Percentiles rank a stretch among this genome's conserved stretches.
phyloP scores from a whole-genome alignment of 1,284 basidiomycete species.

The Trichosporon asahii region DNA sequence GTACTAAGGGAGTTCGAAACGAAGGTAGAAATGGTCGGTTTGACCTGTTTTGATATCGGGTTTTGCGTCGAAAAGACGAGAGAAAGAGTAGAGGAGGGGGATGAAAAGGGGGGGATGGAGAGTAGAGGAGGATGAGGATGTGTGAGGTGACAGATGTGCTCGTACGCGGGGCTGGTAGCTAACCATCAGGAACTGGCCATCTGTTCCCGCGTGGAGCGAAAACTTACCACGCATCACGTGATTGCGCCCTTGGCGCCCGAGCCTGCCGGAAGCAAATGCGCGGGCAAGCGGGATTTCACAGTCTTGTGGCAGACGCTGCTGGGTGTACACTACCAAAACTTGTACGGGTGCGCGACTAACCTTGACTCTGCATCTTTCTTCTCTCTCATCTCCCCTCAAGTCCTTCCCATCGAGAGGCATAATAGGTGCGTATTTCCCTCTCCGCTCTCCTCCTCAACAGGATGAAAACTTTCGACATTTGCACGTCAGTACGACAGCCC shows the following conservation, averaged over 20 bases:
- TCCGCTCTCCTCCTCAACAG: conserved; percentile 12
- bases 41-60: conserved; percentile 11
- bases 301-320: not conserved
- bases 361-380: not conserved
- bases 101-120: conserved; percentile 3
- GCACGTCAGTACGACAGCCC: conserved; percentile 43
- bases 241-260: not conserved
- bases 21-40: conserved; percentile 7
- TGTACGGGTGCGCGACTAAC: not conserved
- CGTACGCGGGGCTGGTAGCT: conserved; percentile 1
- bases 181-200: not conserved
- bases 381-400: conserved; percentile 1
- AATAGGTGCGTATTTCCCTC: conserved; percentile 9
- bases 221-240: conserved; percentile 5
- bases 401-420: not conserved
- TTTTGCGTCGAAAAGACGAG: conserved; percentile 11
- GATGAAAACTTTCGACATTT: conserved; percentile 41
- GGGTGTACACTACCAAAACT: not conserved
- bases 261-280: conserved; percentile 3
- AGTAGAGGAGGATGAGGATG: conserved; percentile 8
- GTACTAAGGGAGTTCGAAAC: conserved; percentile 5
- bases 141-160: conserved; percentile 9
- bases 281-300: not conserved
- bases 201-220: conserved; percentile 1
- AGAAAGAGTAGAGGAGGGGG: conserved; percentile 2